Conservation (phyloP, 2,329 filamentous ascomycete species). For the Septoria linicola region DNA sequence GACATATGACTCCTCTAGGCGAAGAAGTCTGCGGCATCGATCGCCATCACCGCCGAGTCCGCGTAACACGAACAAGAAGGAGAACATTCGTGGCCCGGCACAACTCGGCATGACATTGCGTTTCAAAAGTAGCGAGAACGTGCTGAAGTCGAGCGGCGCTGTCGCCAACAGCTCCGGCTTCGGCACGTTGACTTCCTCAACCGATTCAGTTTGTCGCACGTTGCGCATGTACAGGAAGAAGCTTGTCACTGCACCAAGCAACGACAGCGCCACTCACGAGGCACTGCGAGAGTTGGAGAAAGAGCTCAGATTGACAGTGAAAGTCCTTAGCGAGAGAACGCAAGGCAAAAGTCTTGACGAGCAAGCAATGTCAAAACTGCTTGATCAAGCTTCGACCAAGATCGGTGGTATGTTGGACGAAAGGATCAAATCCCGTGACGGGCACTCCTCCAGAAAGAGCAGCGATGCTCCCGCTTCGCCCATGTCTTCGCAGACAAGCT, state of each 20-base stretch:
- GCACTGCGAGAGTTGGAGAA: slow-evolving; percentile 56
- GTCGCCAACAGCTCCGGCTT: slow-evolving; percentile 42
- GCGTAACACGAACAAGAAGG: slow-evolving; percentile 23
- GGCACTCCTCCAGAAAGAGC: slow-evolving; percentile 30
- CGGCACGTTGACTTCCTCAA: slow-evolving; percentile 52
- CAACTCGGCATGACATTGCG: slow-evolving; percentile 50
- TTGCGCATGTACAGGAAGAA: slow-evolving; percentile 61
- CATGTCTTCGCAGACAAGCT: slow-evolving; percentile 1
- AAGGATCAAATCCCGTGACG: slow-evolving; percentile 55
- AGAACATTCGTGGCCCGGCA: slow-evolving; percentile 45
- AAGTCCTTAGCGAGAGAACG: slow-evolving; percentile 45
- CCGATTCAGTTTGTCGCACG: slow-evolving; percentile 58
- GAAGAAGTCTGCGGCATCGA: slow-evolving; percentile 34
- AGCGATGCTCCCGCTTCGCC: slow-evolving; percentile 14
- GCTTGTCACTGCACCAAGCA: slow-evolving; percentile 45
- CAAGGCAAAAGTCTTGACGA: slow-evolving; percentile 45
- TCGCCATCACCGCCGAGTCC: slow-evolving; percentile 46
- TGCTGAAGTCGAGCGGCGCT: slow-evolving; percentile 26
- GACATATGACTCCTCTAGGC: slow-evolving; percentile 26
- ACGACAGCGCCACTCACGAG: slow-evolving; percentile 47
- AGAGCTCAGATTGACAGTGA: slow-evolving; percentile 53
- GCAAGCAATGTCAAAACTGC: slow-evolving; percentile 52
- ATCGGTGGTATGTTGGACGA: slow-evolving; percentile 71
- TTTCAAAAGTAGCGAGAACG: slow-evolving; percentile 44
- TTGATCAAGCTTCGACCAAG: slow-evolving; percentile 74